phyloP scores from a whole-genome alignment of 108 stramenopile genomes.

The Cyclotella sp. region DNA sequence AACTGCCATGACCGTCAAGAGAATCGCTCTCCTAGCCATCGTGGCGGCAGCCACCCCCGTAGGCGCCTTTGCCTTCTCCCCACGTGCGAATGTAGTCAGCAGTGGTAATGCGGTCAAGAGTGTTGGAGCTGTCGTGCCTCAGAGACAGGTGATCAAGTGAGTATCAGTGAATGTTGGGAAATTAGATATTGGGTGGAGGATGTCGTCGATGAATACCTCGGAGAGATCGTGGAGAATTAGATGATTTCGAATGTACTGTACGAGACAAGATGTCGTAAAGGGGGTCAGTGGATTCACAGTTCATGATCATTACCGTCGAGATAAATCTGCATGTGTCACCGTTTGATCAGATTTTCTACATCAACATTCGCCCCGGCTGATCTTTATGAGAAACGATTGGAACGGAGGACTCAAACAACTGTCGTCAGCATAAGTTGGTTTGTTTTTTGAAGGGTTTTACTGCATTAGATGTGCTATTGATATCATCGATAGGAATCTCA shows the following conservation, averaged over 20 bases:
- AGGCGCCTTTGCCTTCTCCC: constrained; percentile 67
- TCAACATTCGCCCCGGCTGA: too few species aligned
- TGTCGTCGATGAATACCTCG: too few species aligned
- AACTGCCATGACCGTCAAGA: constrained; percentile 60
- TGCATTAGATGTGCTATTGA: not conserved
- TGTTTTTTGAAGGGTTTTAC: not conserved
- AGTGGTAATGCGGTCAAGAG: constrained; percentile 41
- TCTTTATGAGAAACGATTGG: too few species aligned
- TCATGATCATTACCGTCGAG: too few species aligned
- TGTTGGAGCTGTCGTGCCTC: constrained; percentile 23
- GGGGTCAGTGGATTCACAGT: too few species aligned
- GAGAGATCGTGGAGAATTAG: too few species aligned
- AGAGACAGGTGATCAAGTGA: constrained; percentile 17
- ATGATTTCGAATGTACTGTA: too few species aligned
- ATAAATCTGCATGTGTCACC: too few species aligned
- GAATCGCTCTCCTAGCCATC: constrained; percentile 74
- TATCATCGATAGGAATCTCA: not conserved
- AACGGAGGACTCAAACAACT: too few species aligned
- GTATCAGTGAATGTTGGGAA: not conserved
- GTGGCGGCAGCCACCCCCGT: constrained; percentile 63
- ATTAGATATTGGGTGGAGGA: too few species aligned
- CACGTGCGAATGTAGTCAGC: constrained; percentile 32
- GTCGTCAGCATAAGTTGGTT: not conserved
- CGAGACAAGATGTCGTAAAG: too few species aligned
- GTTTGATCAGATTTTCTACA: too few species aligned